Percentiles rank a stretch among this genome's conserved stretches.
Evolutionary conservation across 2,329 filamentous ascomycete genomes (phyloP).

Genomic region (Neurospora sp.): DNA sequence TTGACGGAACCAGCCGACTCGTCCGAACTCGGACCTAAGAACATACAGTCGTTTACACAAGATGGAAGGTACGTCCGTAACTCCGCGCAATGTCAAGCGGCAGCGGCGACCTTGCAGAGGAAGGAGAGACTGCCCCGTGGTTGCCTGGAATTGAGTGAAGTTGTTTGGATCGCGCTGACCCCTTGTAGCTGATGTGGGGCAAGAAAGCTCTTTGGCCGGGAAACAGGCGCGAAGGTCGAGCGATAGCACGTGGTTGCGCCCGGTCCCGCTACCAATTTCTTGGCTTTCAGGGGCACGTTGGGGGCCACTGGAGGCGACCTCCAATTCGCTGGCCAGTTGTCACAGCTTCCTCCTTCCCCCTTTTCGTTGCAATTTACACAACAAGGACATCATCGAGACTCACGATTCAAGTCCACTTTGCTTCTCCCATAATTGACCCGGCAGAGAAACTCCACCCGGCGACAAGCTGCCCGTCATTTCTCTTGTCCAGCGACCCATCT

Average conservation of each 20-base stretch:
- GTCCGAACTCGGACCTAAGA: background rate
- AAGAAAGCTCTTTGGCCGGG: background rate
- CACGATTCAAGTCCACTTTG: background rate
- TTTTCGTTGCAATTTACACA: background rate
- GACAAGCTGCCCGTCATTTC: background rate
- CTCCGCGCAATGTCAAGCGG: background rate
- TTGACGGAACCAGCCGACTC: background rate
- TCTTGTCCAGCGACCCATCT: background rate
- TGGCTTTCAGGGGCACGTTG: background rate
- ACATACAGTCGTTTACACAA: background rate
- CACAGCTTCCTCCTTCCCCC: conserved; percentile 1
- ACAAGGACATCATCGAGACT: background rate
- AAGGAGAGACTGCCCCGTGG: background rate
- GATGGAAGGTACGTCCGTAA: background rate
- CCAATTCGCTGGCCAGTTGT: background rate
- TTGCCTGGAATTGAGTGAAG: background rate
- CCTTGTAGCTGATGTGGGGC: background rate
- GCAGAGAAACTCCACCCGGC: background rate
- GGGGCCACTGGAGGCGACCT: background rate
- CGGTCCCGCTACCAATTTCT: background rate
- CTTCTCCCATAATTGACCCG: background rate
- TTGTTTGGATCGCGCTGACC: background rate
- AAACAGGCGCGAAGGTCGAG: conserved; percentile 1
- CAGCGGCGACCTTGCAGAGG: background rate
- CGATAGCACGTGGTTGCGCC: conserved; percentile 4